A percentile compares a stretch with the other conserved stretches of the same genome.
These are phyloP conservation scores for Ilyonectria mors-panacis DNA, from an alignment of 2,329 filamentous ascomycete species.

Conservation along the genomic window DNA sequence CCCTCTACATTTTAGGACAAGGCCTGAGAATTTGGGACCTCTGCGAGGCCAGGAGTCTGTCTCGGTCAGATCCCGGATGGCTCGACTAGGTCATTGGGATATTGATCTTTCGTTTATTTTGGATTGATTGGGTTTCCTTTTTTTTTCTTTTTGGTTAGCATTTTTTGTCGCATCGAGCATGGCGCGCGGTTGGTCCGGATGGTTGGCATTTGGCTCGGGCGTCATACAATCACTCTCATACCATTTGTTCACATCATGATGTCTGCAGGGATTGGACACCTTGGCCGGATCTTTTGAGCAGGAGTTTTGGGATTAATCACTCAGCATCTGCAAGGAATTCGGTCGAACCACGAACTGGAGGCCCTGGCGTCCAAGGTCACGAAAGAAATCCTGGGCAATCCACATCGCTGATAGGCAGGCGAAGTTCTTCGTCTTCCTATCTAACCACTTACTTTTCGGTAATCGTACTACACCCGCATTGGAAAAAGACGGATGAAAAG, in stretches of 20 bases:
- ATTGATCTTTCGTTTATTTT: conserved; percentile 7
- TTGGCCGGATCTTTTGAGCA: conserved; percentile 18
- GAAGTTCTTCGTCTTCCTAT: conserved; percentile 6
- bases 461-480: conserved; percentile 6
- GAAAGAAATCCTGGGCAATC: conserved; percentile 12
- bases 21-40: conserved; percentile 16
- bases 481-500: conserved; percentile 10
- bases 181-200: conserved; percentile 26
- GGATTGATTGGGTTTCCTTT: conserved; percentile 16
- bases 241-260: conserved; percentile 22
- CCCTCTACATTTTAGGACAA: conserved; percentile 25
- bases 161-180: conserved; percentile 31
- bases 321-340: conserved; percentile 22
- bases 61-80: conserved; percentile 24
- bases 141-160: conserved; percentile 9
- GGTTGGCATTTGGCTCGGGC: conserved; percentile 26
- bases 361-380: conserved; percentile 10
- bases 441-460: not conserved
- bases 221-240: conserved; percentile 19
- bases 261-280: conserved; percentile 13
- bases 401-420: not conserved
- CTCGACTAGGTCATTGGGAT: conserved; percentile 25
- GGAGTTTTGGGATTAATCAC: conserved; percentile 19
- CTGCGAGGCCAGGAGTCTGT: conserved; percentile 12
- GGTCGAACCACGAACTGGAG: conserved; percentile 16